Evolutionary conservation across 2,329 filamentous ascomycete genomes (phyloP), one percentile per base, ranked within the genome.

Genomic region (Phaeosphaeria sp.): DNA sequence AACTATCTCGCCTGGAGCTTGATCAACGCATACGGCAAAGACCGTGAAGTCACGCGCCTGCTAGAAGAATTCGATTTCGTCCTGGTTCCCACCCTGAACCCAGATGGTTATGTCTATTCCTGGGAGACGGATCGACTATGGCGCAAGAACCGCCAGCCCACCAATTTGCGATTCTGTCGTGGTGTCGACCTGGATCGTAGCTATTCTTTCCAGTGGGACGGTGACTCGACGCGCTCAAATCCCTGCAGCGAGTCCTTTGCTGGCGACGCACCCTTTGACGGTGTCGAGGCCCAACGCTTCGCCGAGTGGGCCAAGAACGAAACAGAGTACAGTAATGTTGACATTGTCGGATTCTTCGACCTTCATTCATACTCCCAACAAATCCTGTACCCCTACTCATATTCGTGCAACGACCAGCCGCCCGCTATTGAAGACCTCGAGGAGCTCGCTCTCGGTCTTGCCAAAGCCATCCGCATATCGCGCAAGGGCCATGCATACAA

Each of bases 311-410:
- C 92, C 0, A 86, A 83, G 68, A 94, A 92, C 71, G 85, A 96
- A 75, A 92, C 89, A 0, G 81, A 85, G 7, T 82, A 87, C 64
- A 86, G 89, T 72, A 88, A 90, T 55, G 87, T 89, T 51, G 83
- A 89, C 17, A 92, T 98, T 65, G 85, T 93, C n/a, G 92, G 90
- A 2, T 89, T 96, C 63, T 74, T 98, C 46, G 95, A 99, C 74
- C 83, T 98, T 23, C 95, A 99, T 78, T 94, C 92, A 1, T 99
- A 98, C 77, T 96, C 92, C 0, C 93, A 99, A 78, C 91, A 97
- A 77, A 89, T 99, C 21, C 83, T 98, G 9, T 97, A 95, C 73
- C 95, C 95, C 0, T 98, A 93, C 75, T 89, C 91, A 5, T 97
- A 92, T 78, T 91, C 91, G 13, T 99, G 95, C 81, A 80, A 82